Base-by-base conservation (phyloP, 441 rosid species). In the Erodium chrysanthum region DNA sequence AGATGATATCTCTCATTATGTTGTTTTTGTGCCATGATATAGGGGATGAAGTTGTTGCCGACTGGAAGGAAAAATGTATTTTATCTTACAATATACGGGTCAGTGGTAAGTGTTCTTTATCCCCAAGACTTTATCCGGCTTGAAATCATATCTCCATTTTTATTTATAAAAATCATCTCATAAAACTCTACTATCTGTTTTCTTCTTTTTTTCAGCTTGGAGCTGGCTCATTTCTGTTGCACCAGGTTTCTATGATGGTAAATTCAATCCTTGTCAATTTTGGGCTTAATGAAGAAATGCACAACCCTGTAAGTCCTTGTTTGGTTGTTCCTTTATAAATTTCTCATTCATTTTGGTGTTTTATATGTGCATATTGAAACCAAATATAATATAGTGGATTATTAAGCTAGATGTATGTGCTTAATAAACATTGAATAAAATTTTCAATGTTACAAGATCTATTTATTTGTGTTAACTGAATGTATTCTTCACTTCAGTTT, bases 1-100 rank as follows among this genome's bases (percentile, higher is more conserved):
- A 6, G 42, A 37, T 37, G 7, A 37, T 37, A 44, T 44, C 8
- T 11, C 50, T 44, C 58, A 15, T 42, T 40, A 35, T 46, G 64
- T 62, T 66, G 58, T n/a, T 66, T 37, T 14, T 69, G 18, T 65
- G 7, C 70, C 58, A 40, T 67, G 64, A 23, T 81, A 71, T 70
- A 91, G 97, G 98, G 87, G 70, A 91, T 91, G 98, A 91, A 84
- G 69, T 75, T 93, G 10, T 77, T 93, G 78, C 96, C 96, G 22
- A 76, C 90, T 14, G 93, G 96, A 76, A 88, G 90, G 82, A 93
- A 89, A 66, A 89, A 80, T 77, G 7, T 84, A 2, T 71, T 93
- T 66, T 88, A 88, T 81, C 82, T 93, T 58, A 83, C 93, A 4
- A 35, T 91, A 42, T 91, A 84, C 77, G 93, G 93, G 74, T 86